These are phyloP conservation scores for Naganishia liquefaciens DNA, from an alignment of 1,284 basidiomycete genomes.

Conservation along the genomic window DNA sequence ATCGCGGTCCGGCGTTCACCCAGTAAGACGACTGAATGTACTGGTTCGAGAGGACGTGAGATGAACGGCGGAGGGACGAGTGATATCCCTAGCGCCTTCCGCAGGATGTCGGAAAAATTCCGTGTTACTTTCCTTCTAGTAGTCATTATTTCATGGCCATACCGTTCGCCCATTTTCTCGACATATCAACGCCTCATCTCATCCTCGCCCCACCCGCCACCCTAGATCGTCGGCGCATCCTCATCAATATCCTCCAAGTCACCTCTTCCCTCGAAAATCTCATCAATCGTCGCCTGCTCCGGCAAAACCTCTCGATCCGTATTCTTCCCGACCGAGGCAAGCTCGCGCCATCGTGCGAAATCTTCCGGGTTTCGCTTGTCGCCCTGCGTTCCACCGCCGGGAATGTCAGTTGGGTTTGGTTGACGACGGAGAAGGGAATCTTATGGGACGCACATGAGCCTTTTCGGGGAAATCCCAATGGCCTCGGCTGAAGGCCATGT, in stretches of 20 bases:
- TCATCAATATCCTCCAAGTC: constrained; percentile 40
- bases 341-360: constrained; percentile 44
- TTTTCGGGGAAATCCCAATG: constrained; percentile 46
- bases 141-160: too few species aligned
- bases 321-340: constrained; percentile 43
- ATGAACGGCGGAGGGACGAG: too few species aligned
- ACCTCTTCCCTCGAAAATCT: constrained; percentile 41
- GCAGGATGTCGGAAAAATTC: too few species aligned
- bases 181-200: too few species aligned
- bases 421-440: not conserved
- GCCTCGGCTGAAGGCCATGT: constrained; percentile 45
- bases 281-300: constrained; percentile 47
- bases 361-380: constrained; percentile 47
- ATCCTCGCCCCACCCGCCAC: too few species aligned
- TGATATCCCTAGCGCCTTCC: too few species aligned
- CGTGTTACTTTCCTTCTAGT: too few species aligned
- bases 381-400: constrained; percentile 29
- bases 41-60: too few species aligned
- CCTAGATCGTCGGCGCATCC: constrained; percentile 22
- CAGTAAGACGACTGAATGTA: too few species aligned
- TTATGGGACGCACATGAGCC: constrained; percentile 7
- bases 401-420: not conserved
- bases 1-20: too few species aligned
- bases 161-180: too few species aligned
- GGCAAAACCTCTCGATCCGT: constrained; percentile 43